Evolutionary conservation across 2,329 filamentous ascomycete genomes (phyloP), one percentile per base, ranked within the genome.

Genomic region (Aspergillus thermomutatus): DNA sequence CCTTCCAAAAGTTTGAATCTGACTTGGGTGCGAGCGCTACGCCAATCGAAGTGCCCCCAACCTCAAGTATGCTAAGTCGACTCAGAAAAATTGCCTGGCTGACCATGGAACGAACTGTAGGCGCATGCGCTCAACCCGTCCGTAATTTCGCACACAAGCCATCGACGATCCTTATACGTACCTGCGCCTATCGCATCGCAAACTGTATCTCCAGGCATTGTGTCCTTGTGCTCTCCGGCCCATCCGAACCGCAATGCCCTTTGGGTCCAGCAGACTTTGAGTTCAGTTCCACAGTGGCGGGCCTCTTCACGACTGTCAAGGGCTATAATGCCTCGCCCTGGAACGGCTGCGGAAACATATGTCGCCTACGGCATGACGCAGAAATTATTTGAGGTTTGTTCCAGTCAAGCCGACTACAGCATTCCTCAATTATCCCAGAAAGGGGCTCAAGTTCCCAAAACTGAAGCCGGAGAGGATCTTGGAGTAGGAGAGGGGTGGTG

Each of bases 291-390:
- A 60, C 55, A 53, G 54, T 60, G 52, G 50, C 57, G 62, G 50
- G 61, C 63, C 27, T 69, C 68, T 40, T 65, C 63, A 26, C 63
- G 65, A 46, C 60, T 69, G 50, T 64, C 70, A 23, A 66, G 66
- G 52, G 66, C 64, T 53, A 66, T 76, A 3, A 66, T 67, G 34
- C 67, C 69, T 11, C 65, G 70, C 34, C 70, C 76, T 61, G 67
- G 74, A 51, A 69, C 66, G 49, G 74, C 77, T 1, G 82, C 81
- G 8, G 85, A 87, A 66, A 86, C 85, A 11, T 97, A 97, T 72
- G 83, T 89, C 54, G 89, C 92, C 34, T 90, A 94, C 69, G 87
- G 86, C 58, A 85, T 86, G 51, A 94, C 91, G 26, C 88, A 95
- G 76, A 80, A 83, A 56, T 80, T 97, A 56, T 92, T 91, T 78